These are phyloP conservation scores for Echinosophora koreensis DNA, from an alignment of 306 rosid species.

Conservation along the genomic window DNA sequence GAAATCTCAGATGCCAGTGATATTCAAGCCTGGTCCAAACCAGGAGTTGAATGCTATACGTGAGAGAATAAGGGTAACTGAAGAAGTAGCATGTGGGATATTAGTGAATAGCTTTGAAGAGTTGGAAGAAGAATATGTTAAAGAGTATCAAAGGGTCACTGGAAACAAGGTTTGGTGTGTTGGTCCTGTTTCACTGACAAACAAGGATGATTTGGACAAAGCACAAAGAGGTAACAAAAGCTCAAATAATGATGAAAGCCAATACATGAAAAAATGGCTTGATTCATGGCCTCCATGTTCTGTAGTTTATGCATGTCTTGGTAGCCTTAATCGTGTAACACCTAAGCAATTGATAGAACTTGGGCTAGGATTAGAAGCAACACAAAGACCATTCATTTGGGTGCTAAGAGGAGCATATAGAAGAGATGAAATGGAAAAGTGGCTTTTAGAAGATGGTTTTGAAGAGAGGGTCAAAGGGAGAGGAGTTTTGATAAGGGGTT, in stretches of 20 bases:
- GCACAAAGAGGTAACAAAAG: slow-evolving; percentile 54
- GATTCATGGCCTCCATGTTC: slow-evolving; percentile 53
- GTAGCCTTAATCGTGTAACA: slow-evolving; percentile 55
- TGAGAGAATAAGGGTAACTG: slow-evolving; percentile 22
- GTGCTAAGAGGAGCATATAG: slow-evolving; percentile 55
- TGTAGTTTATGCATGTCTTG: slow-evolving; percentile 65
- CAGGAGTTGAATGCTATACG: not conserved
- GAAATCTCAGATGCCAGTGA: slow-evolving; percentile 38
- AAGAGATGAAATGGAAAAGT: slow-evolving; percentile 44
- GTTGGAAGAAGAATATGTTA: slow-evolving; percentile 48
- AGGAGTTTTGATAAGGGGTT: slow-evolving; percentile 59
- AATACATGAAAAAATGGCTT: slow-evolving; percentile 62
- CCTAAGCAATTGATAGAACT: slow-evolving; percentile 57
- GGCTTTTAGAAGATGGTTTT: slow-evolving; percentile 48
- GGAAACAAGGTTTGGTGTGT: slow-evolving; percentile 55
- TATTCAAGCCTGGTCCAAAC: slow-evolving; percentile 2
- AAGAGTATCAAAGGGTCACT: slow-evolving; percentile 34
- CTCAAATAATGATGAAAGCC: not conserved
- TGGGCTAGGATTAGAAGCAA: slow-evolving; percentile 66
- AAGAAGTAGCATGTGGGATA: slow-evolving; percentile 45
- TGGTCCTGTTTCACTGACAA: slow-evolving; percentile 59
- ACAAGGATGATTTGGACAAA: slow-evolving; percentile 45
- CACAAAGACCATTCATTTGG: slow-evolving; percentile 73
- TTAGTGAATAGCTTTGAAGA: slow-evolving; percentile 60
- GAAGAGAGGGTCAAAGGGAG: slow-evolving; percentile 62